Evolutionary conservation across 768 basidiomycete species (phyloP).

Genomic region (Termitomyces sp.): DNA sequence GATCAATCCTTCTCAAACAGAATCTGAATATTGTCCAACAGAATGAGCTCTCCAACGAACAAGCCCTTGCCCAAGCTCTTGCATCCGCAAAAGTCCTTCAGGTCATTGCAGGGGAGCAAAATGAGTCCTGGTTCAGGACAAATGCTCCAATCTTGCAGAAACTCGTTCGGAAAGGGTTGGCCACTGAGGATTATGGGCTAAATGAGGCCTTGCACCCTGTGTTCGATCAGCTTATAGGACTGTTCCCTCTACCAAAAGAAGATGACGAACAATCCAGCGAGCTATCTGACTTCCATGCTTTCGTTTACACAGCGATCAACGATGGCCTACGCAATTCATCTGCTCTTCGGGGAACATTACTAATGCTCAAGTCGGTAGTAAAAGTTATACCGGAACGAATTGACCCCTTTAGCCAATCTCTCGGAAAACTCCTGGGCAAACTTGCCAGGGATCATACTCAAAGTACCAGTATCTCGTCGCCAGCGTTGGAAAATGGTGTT

Average conservation of each 20-base stretch:
- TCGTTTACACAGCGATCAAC: conserved; percentile 66
- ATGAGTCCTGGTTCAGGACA: conserved; percentile 72
- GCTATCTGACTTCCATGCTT: conserved; percentile 73
- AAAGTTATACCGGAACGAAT: conserved; percentile 78
- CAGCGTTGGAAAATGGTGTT: conserved; percentile 55
- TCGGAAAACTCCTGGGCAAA: conserved; percentile 84
- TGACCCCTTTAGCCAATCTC: conserved; percentile 67
- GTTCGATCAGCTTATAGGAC: conserved; percentile 72
- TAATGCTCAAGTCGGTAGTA: conserved; percentile 86
- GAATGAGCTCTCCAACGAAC: conserved; percentile 72
- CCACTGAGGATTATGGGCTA: conserved; percentile 73
- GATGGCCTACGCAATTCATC: conserved; percentile 77
- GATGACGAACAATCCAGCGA: conserved; percentile 75
- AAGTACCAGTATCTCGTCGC: conserved; percentile 36
- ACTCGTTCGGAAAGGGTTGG: conserved; percentile 83
- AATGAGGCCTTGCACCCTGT: conserved; percentile 82
- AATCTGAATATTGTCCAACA: conserved; percentile 21
- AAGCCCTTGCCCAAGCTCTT: conserved; percentile 61
- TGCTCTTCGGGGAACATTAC: conserved; percentile 72
- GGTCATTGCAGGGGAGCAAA: conserved; percentile 78
- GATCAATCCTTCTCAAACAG: background rate
- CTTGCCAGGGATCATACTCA: conserved; percentile 86
- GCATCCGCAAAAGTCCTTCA: conserved; percentile 87
- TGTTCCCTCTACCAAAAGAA: conserved; percentile 76
- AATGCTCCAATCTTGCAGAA: conserved; percentile 76